A percentile compares a stretch with the other conserved stretches of the same genome.
Conservation (phyloP, 352 stramenopile genomes). For the Pythium folliculosum region DNA sequence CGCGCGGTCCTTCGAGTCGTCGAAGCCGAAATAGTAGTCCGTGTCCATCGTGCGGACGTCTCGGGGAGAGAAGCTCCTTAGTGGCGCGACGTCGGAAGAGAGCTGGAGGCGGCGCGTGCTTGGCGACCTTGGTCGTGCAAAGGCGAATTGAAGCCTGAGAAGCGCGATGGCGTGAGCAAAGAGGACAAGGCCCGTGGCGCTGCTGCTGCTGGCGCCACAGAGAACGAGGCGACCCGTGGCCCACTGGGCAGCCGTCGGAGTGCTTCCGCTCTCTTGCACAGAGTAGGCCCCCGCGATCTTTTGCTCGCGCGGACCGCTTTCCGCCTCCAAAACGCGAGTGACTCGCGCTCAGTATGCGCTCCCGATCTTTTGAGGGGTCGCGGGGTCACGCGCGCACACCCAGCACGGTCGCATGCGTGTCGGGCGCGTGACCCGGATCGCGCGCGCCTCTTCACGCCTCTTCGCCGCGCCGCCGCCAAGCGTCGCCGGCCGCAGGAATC, state of each 20-base stretch:
- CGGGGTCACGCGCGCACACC: neutral
- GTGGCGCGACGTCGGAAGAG: neutral
- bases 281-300: neutral
- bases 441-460: neutral
- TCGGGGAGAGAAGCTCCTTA: neutral
- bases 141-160: slow-evolving; percentile 5
- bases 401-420: slow-evolving; percentile 4
- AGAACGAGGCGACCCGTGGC: no score
- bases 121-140: neutral
- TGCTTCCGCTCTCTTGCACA: neutral
- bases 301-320: neutral
- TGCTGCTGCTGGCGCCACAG: neutral
- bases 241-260: no score
- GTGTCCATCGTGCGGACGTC: slow-evolving; percentile 8
- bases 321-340: neutral
- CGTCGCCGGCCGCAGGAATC: neutral
- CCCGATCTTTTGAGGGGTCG: slow-evolving; percentile 14
- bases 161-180: no score
- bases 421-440: neutral
- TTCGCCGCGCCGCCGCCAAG: neutral
- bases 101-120: neutral
- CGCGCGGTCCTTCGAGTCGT: slow-evolving; percentile 14
- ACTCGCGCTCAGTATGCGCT: slow-evolving; percentile 19
- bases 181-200: neutral
- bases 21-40: slow-evolving; percentile 18